Evolutionary conservation across 495 filamentous ascomycete species (phyloP), one percentile per base, ranked within the genome.

Genomic region (Parathielavia appendiculata): DNA sequence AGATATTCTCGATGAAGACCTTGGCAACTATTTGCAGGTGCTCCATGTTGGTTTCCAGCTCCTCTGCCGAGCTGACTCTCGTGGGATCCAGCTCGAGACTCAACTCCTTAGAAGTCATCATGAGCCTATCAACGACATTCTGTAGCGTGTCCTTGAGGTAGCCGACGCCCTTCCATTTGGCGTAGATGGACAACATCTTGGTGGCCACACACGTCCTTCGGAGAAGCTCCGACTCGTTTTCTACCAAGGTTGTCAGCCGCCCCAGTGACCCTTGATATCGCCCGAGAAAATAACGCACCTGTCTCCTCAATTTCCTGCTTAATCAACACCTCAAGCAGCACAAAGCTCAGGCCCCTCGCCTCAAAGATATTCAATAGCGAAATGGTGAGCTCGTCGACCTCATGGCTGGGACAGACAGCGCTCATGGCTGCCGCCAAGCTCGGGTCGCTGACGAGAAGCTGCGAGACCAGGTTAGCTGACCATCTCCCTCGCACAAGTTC

Each of bases 121-220:
- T 81, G 39, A 86, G 71, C 50, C 81, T 72, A 67, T 84, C 79
- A 6, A 87, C 68, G 5, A 84, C 81, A 51, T 82, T 81, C 60
- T 85, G 82, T 30, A 87, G 69, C 3, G 84, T 86, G n/a, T 74
- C 71, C 62, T 79, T 81, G 34, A 87, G 76, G 60, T 87, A 87
- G 35, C 73, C 66, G 17, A 75, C 66, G 19, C 84, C 84, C 69
- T 87, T 86, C 84, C 83, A 87, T 57, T 82, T 85, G 5, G 82
- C 84, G 61, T 83, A 87, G 41, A 85, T 75, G 13, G 84, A 84
- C 11, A 87, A 76, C 81, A 86, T 83, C 66, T 87, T 87, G 11
- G 84, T 87, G 20, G 84, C 79, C 4, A 87, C 83, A 58, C 82
- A 86, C 30, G 84, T 85, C 40, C 83, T 73, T 16, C 84, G 75